phyloP scores from a whole-genome alignment of 805 yeast species.

The Candida ipomoeae region DNA sequence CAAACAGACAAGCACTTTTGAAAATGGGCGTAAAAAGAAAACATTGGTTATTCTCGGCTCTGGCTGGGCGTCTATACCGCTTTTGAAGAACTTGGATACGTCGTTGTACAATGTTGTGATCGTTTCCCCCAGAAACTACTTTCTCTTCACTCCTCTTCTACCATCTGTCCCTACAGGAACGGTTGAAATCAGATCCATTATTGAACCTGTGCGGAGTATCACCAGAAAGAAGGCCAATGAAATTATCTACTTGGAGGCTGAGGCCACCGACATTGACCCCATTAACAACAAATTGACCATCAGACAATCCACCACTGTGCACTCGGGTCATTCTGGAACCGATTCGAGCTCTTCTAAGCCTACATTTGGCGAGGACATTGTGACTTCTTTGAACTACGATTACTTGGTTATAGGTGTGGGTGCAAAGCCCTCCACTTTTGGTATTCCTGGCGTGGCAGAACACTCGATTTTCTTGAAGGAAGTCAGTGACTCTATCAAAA shows the following conservation, averaged over 20 bases:
- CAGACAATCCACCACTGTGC: slow-evolving; percentile 54
- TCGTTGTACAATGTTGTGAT: slow-evolving; percentile 82
- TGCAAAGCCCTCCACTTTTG: slow-evolving; percentile 91
- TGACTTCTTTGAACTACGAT: slow-evolving; percentile 58
- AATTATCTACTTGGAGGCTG: slow-evolving; percentile 83
- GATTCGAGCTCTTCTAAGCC: slow-evolving; percentile 42
- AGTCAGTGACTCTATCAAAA: slow-evolving; percentile 79
- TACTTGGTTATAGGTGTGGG: slow-evolving; percentile 91
- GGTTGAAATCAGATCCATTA: slow-evolving; percentile 81
- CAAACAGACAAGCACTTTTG: slow-evolving; percentile 54
- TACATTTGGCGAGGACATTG: slow-evolving; percentile 41
- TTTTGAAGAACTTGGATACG: slow-evolving; percentile 81
- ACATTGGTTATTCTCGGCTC: slow-evolving; percentile 79
- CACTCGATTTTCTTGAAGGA: slow-evolving; percentile 87
- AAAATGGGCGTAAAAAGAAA: slow-evolving; percentile 60
- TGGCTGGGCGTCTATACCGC: slow-evolving; percentile 93
- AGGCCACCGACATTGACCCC: slow-evolving; percentile 80
- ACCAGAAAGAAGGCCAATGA: slow-evolving; percentile 77
- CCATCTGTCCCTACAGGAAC: slow-evolving; percentile 96
- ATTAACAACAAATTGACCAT: slow-evolving; percentile 59
- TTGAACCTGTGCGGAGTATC: slow-evolving; percentile 87
- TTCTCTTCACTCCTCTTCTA: slow-evolving; percentile 90
- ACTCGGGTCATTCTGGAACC: slow-evolving; percentile 51
- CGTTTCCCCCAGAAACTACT: slow-evolving; percentile 92
- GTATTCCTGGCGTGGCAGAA: slow-evolving; percentile 91